Evolutionary conservation across 169 alveolate species (phyloP).

Genomic region (Plasmodium coatneyi): DNA sequence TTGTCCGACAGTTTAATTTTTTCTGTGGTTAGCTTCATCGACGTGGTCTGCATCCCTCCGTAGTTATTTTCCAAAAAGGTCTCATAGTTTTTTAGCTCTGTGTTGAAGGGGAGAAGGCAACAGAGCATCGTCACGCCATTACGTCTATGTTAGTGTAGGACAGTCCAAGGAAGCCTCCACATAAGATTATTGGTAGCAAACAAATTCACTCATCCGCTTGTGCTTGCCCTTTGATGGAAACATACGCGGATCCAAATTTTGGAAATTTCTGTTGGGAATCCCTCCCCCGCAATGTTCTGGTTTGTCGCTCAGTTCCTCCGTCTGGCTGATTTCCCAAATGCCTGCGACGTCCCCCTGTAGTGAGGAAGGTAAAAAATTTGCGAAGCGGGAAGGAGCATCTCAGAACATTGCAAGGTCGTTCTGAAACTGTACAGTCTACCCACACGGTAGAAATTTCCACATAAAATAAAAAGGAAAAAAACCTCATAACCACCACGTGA

Average conservation of each 20-base stretch:
- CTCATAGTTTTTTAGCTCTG: constrained; percentile 11
- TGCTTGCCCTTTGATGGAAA: background rate
- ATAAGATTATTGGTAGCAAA: background rate
- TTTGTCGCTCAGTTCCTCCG: background rate
- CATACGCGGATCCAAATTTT: constrained; percentile 31
- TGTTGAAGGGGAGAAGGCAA: background rate
- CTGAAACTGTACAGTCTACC: background rate
- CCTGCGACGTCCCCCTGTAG: constrained; percentile 46
- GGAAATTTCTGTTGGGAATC: constrained; percentile 27
- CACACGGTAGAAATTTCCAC: background rate
- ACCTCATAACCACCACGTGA: background rate
- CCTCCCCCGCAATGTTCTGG: constrained; percentile 59
- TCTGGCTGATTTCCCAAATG: constrained; percentile 29
- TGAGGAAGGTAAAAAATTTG: background rate
- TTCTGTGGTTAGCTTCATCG: constrained; percentile 12
- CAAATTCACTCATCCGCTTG: background rate
- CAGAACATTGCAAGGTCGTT: background rate
- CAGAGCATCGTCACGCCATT: background rate
- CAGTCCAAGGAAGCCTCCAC: background rate
- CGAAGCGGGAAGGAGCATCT: background rate
- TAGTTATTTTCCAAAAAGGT: constrained; percentile 7
- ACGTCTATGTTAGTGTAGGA: background rate
- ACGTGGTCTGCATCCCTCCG: constrained; percentile 6
- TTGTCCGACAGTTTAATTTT: constrained; percentile 11
- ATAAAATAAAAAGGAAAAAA: too few species aligned